These are phyloP conservation scores for Chondrus crispus DNA, from an alignment of 23 red algal genomes.

Conservation along the genomic window DNA sequence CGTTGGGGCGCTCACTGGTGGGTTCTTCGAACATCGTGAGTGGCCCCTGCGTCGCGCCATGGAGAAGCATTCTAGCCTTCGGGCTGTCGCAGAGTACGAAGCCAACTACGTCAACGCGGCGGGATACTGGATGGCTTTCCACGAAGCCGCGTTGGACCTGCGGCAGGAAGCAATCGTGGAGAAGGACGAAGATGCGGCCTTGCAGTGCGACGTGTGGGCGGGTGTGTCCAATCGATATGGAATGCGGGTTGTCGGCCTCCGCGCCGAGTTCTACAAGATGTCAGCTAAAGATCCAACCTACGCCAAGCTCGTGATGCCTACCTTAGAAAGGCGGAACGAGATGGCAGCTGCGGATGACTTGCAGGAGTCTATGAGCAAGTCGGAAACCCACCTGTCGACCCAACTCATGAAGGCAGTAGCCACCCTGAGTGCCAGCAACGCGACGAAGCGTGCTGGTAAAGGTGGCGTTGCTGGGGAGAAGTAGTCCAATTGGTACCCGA, in stretches of 20 bases:
- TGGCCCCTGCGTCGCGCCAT: not conserved
- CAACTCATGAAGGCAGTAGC: not conserved
- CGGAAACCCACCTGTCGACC: not conserved
- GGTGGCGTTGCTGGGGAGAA: not conserved
- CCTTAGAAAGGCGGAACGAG: not conserved
- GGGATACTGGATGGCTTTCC: not conserved
- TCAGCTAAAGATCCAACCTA: not conserved
- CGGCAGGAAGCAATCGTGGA: not conserved
- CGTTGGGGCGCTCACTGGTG: not conserved
- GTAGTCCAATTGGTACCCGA: not conserved
- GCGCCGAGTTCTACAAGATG: not conserved
- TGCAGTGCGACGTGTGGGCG: not conserved
- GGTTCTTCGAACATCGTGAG: not conserved
- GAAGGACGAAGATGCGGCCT: not conserved
- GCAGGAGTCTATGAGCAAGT: not conserved
- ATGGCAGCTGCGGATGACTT: not conserved
- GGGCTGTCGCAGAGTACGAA: not conserved
- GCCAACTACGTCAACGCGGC: not conserved
- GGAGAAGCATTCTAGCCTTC: not conserved
- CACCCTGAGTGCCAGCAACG: not conserved
- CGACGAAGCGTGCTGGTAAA: not conserved
- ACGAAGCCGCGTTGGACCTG: not conserved
- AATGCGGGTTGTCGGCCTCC: not conserved
- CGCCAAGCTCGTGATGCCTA: not conserved
- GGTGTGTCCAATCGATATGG: not conserved